Conservation (phyloP, 148 eudicot species). For the Salicornia ramosissima region DNA sequence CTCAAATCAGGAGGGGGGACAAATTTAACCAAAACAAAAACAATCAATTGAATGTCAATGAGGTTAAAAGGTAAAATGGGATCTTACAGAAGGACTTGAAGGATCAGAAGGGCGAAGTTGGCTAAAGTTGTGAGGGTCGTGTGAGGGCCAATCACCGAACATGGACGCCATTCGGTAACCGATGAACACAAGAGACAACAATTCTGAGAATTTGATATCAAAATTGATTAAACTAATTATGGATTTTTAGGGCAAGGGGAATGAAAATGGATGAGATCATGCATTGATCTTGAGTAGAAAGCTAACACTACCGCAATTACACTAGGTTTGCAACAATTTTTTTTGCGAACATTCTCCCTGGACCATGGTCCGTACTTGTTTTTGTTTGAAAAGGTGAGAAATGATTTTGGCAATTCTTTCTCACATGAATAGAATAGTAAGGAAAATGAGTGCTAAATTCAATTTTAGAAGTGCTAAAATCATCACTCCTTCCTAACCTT, state of each 20-base stretch:
- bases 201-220: conserved; percentile 4
- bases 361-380: too few species aligned
- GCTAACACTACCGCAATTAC: background rate
- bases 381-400: too few species aligned
- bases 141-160: conserved; percentile 71
- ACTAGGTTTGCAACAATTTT: too few species aligned
- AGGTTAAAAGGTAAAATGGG: background rate
- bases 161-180: conserved; percentile 44
- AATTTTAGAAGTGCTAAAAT: too few species aligned
- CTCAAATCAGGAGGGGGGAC: conserved; percentile 2
- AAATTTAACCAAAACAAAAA: background rate
- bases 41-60: background rate
- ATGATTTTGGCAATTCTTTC: too few species aligned
- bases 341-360: too few species aligned
- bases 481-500: too few species aligned
- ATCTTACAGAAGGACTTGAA: conserved; percentile 63
- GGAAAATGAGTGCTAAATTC: too few species aligned
- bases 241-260: conserved; percentile 10
- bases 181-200: background rate
- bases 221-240: background rate
- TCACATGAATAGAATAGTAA: too few species aligned
- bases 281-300: background rate
- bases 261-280: background rate
- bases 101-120: conserved; percentile 84
- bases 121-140: conserved; percentile 81